Base-by-base conservation (phyloP, 768 basidiomycete species). In the Rhizopogon vesiculosus region DNA sequence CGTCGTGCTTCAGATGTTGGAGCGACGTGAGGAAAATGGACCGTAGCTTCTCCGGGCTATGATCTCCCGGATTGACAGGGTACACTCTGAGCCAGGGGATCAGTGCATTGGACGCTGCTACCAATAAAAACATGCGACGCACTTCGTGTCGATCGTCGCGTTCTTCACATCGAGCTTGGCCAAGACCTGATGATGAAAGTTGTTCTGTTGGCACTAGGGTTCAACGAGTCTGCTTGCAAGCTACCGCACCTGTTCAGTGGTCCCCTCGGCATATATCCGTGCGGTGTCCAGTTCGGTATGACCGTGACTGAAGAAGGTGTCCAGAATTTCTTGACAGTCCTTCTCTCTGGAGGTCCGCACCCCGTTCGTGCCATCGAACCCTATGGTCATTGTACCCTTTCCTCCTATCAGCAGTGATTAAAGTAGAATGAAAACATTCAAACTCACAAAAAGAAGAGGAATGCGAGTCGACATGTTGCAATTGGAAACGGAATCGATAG, bases 251-350 rank as follows among this genome's bases (percentile, higher is more conserved):
- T 74, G 72, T 63, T 87, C 84, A 7, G 82, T 81, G 0, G 83
- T 83, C 1, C 83, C 81, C 25, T 72, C 73, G 10, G 68, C 73
- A 54, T 86, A 84, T 7, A 72, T 61, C 16, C 80, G 72, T 8
- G 82, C 77, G 0, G 80, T 79, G 56, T 85, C 83, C 22, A 84
- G 65, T 61, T 79, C 76, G 7, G 60, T 69, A 53, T 78, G 70
- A 3, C 78, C 78, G 44, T 74, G 64, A 13, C 61, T 59, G 45
- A 76, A 68, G 65, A 78, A 79, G 3, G 69, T 61, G 33, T 81
- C 72, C 45, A 83, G 56, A 45, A 83, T 75, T 42, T 74, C 72
- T 56, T 79, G 76, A 53, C 72, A 74, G 41, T 74, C 69, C 5
- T 64, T 57, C 22, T 66, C 57, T 25, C 71, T 69, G 9, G 70